Conservation (phyloP, 192 early-diverging fungal genomes). For the Entomortierella lignicola region DNA sequence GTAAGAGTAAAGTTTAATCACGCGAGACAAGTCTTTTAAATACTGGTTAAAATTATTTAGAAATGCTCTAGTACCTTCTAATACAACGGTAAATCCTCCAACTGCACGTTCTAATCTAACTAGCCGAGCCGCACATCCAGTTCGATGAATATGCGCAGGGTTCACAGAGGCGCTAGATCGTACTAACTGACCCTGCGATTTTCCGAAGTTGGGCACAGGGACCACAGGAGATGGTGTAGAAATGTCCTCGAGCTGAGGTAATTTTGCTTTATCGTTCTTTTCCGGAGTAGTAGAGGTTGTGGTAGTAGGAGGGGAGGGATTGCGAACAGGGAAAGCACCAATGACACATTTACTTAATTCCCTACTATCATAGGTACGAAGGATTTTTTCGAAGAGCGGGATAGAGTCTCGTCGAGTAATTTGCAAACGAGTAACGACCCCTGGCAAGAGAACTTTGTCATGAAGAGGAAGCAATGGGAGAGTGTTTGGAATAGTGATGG, state of each 20-base stretch:
- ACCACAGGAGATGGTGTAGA: slow-evolving; percentile 6
- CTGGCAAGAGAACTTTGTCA: slow-evolving; percentile 73
- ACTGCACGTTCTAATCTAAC: slow-evolving; percentile 66
- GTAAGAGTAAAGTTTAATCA: neutral
- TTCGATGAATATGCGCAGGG: slow-evolving; percentile 47
- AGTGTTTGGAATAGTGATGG: slow-evolving; percentile 53
- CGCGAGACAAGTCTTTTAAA: neutral
- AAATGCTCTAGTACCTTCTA: slow-evolving; percentile 65
- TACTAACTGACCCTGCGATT: slow-evolving; percentile 2
- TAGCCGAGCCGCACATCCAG: slow-evolving; percentile 66
- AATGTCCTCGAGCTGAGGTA: slow-evolving; percentile 3
- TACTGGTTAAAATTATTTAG: neutral
- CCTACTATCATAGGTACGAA: slow-evolving; percentile 50
- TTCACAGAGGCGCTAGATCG: slow-evolving; percentile 3
- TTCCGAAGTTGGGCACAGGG: neutral
- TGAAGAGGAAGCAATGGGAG: slow-evolving; percentile 62
- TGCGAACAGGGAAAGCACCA: slow-evolving; percentile 56
- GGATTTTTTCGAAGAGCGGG: slow-evolving; percentile 62
- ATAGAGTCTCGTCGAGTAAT: slow-evolving; percentile 67
- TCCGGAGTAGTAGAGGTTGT: neutral
- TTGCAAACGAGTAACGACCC: slow-evolving; percentile 68
- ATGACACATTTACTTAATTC: slow-evolving; percentile 54
- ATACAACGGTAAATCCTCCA: slow-evolving; percentile 69
- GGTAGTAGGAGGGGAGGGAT: neutral
- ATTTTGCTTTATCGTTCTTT: slow-evolving; percentile 5